Evolutionary conservation across 2,329 filamentous ascomycete genomes (phyloP).

Genomic region (Bipolaris oryzae): DNA sequence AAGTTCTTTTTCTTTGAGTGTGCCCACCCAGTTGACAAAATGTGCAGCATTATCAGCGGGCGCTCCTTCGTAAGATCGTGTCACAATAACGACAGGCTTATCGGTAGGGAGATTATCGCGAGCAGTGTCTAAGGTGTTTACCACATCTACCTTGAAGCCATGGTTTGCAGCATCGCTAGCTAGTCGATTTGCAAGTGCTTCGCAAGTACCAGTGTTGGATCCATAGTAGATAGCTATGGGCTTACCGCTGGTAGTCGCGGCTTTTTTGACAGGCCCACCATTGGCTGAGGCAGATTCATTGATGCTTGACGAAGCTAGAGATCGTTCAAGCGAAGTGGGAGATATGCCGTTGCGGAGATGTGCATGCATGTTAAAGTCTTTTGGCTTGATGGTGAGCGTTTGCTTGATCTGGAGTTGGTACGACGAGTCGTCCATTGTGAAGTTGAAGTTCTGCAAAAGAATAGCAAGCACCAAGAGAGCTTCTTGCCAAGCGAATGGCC

Average conservation of each 20-base stretch:
- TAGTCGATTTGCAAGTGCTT: constrained; percentile 49
- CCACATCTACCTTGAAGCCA: constrained; percentile 45
- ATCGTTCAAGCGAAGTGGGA: constrained; percentile 40
- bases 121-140: constrained; percentile 45
- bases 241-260: constrained; percentile 30
- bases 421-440: constrained; percentile 51
- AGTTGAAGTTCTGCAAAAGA: constrained; percentile 55
- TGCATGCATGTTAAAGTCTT: constrained; percentile 49
- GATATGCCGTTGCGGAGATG: constrained; percentile 40
- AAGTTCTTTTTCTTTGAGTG: constrained; percentile 35
- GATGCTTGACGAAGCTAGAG: constrained; percentile 31
- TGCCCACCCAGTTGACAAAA: constrained; percentile 50
- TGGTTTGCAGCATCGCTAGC: constrained; percentile 44
- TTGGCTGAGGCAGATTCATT: constrained; percentile 20
- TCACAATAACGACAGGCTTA: constrained; percentile 48
- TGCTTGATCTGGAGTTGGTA: constrained; percentile 54
- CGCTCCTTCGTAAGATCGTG: constrained; percentile 52
- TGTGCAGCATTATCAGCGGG: constrained; percentile 52
- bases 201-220: constrained; percentile 52
- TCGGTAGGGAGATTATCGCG: constrained; percentile 45
- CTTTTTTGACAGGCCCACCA: constrained; percentile 16
- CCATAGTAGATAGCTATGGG: constrained; percentile 49
- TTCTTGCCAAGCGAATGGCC: constrained; percentile 63
- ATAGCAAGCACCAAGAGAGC: constrained; percentile 53
- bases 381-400: constrained; percentile 55